A percentile compares a stretch with the other conserved stretches of the same genome.
phyloP scores from a whole-genome alignment of 768 basidiomycete genomes.

The Fomitopsis serialis region DNA sequence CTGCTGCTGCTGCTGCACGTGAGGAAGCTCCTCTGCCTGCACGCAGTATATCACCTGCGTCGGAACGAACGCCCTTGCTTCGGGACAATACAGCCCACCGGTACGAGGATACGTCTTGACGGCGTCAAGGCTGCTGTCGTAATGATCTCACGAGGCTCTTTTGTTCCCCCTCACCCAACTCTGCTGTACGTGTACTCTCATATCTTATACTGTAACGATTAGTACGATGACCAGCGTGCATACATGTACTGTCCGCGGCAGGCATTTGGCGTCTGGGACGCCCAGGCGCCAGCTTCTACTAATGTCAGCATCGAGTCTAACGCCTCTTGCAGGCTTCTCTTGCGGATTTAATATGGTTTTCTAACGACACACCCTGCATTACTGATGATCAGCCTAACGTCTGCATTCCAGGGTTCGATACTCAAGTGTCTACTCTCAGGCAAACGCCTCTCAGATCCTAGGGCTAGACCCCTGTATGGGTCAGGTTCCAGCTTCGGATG shows the following conservation, averaged over 20 bases:
- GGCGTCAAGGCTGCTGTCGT: not conserved
- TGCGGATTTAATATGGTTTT: not conserved
- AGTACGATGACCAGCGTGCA: not conserved
- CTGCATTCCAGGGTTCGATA: not conserved
- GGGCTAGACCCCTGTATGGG: too few species aligned
- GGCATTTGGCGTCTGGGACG: not conserved
- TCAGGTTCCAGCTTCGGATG: too few species aligned
- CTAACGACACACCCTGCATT: not conserved
- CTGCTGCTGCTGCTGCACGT: not conserved
- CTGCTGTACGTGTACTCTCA: not conserved
- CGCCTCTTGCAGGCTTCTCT: too few species aligned
- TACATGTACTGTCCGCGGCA: not conserved
- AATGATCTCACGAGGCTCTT: not conserved
- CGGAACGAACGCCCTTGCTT: not conserved
- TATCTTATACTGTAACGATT: not conserved
- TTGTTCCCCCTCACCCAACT: not conserved
- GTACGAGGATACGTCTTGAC: not conserved
- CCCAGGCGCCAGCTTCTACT: not conserved
- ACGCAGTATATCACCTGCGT: not conserved
- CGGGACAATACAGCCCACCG: not conserved
- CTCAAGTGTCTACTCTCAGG: too few species aligned
- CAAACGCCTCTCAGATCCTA: not conserved
- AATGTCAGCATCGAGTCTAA: too few species aligned
- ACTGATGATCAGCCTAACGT: not conserved
- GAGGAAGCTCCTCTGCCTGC: not conserved